Percentiles rank a stretch among this genome's conserved stretches.
These are phyloP conservation scores for Mycocentrospora acerina DNA, from an alignment of 2,329 filamentous ascomycete genomes.

Conservation along the genomic window DNA sequence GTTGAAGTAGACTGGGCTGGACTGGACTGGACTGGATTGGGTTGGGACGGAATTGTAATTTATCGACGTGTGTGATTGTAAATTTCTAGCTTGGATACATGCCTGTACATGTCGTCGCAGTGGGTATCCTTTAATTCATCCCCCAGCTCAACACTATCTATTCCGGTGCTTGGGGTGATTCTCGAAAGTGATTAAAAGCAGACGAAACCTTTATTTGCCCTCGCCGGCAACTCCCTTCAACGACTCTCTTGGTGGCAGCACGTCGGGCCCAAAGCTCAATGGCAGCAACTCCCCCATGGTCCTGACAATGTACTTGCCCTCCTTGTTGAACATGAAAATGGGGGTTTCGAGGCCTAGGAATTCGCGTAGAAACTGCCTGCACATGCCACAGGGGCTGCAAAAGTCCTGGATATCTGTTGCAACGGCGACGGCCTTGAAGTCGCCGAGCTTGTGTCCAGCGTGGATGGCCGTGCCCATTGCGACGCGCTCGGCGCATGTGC, in stretches of 20 bases:
- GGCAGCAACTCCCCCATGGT: conserved; percentile 64
- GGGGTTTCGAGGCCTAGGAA: conserved; percentile 59
- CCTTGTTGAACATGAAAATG: conserved; percentile 89
- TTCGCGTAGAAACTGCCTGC: conserved; percentile 71
- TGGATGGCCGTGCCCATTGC: conserved; percentile 73
- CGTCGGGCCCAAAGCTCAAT: conserved; percentile 56
- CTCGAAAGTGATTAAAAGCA: too few species aligned
- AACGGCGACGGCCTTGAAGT: conserved; percentile 73
- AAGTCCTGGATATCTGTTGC: conserved; percentile 68
- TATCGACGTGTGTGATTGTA: too few species aligned
- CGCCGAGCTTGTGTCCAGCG: conserved; percentile 51
- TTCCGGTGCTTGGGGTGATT: too few species aligned
- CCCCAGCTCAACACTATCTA: too few species aligned
- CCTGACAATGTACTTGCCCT: conserved; percentile 70
- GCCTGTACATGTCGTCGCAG: too few species aligned
- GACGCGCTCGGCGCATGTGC: conserved; percentile 94
- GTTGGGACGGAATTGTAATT: too few species aligned
- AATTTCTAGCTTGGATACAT: too few species aligned
- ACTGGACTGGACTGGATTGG: too few species aligned
- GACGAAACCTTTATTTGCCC: too few species aligned
- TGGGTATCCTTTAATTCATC: too few species aligned
- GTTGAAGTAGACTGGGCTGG: too few species aligned
- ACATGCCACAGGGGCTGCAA: conserved; percentile 84
- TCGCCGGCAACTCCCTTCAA: conserved; percentile 31
- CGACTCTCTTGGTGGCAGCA: conserved; percentile 42